Percentiles rank a stretch among this genome's conserved stretches.
Evolutionary conservation across 2,329 filamentous ascomycete genomes (phyloP).

Genomic region (Orbilia brochopaga): DNA sequence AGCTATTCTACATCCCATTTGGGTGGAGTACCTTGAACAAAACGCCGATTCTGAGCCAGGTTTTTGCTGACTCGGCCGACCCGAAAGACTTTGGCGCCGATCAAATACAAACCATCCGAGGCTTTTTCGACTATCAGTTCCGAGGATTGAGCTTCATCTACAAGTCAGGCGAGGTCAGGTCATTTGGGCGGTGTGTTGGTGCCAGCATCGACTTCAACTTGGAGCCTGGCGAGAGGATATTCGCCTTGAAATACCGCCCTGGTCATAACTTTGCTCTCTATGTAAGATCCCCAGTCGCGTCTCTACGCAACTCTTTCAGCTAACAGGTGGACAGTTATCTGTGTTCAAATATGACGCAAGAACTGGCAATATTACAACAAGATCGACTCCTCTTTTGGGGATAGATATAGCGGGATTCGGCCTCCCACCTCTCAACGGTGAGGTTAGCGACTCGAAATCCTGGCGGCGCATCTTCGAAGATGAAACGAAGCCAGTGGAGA

Average conservation of each 20-base stretch:
- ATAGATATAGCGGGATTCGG: conserved; percentile 43
- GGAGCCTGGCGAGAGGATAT: conserved; percentile 31
- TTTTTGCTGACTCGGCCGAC: conserved; percentile 40
- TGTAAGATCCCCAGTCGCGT: conserved; percentile 7
- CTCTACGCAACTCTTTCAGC: not conserved
- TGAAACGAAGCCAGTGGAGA: conserved; percentile 32
- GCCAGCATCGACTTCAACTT: conserved; percentile 31
- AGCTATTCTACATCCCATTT: conserved; percentile 41
- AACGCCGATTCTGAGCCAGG: conserved; percentile 24
- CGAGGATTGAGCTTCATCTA: conserved; percentile 37
- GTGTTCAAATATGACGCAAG: conserved; percentile 27
- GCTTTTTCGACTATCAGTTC: conserved; percentile 46
- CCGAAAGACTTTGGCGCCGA: conserved; percentile 39
- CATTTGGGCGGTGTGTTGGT: conserved; percentile 44
- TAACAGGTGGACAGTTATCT: conserved; percentile 28
- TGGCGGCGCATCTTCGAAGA: conserved; percentile 45
- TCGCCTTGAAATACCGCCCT: conserved; percentile 41
- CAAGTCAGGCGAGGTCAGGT: conserved; percentile 31
- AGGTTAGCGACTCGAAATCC: conserved; percentile 37
- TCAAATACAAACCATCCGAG: conserved; percentile 36
- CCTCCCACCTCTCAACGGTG: conserved; percentile 33
- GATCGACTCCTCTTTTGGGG: conserved; percentile 42
- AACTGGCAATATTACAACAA: conserved; percentile 26
- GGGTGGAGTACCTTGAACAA: conserved; percentile 39
- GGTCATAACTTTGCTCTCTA: conserved; percentile 42